A percentile compares a stretch with the other conserved stretches of the same genome.
Evolutionary conservation across 495 filamentous ascomycete species (phyloP).

Genomic region (Penicillium crystallinum): DNA sequence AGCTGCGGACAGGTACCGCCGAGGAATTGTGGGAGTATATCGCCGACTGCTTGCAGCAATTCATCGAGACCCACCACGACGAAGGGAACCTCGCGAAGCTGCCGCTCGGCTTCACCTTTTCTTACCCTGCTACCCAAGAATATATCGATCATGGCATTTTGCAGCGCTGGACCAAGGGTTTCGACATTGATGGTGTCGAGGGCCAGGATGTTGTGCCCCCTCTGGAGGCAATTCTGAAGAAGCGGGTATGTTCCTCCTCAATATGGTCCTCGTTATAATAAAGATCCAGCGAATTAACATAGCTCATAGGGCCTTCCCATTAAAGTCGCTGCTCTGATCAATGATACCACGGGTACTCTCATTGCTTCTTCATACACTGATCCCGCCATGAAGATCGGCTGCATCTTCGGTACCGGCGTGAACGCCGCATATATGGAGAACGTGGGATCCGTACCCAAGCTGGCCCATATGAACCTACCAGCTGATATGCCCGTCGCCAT

Average conservation of each 20-base stretch:
- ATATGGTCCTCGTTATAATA: background rate
- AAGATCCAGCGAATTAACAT: background rate
- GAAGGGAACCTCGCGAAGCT: slow-evolving; percentile 55
- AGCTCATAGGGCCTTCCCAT: slow-evolving; percentile 71
- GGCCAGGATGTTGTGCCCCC: slow-evolving; percentile 91
- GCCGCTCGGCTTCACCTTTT: slow-evolving; percentile 96
- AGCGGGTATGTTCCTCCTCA: slow-evolving; percentile 51
- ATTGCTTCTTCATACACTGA: slow-evolving; percentile 97
- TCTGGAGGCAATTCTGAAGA: slow-evolving; percentile 76
- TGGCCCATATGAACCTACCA: slow-evolving; percentile 89
- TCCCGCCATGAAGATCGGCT: slow-evolving; percentile 83
- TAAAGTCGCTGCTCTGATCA: slow-evolving; percentile 89
- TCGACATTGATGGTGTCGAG: slow-evolving; percentile 95
- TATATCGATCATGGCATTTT: slow-evolving; percentile 95
- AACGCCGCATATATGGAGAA: slow-evolving; percentile 99
- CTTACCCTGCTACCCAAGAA: slow-evolving; percentile 92
- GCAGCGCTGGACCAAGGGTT: slow-evolving; percentile 98
- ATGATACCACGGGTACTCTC: slow-evolving; percentile 98
- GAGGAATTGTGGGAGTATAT: slow-evolving; percentile 98
- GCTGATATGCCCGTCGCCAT: slow-evolving; percentile 89
- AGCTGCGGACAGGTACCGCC: slow-evolving; percentile 82
- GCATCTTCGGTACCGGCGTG: slow-evolving; percentile 97
- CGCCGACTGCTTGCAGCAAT: slow-evolving; percentile 93
- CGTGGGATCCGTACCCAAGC: slow-evolving; percentile 84
- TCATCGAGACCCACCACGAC: slow-evolving; percentile 87